These are phyloP conservation scores for Saccharomycodes ludwigii DNA, from an alignment of 805 yeast species.

Conservation along the genomic window DNA sequence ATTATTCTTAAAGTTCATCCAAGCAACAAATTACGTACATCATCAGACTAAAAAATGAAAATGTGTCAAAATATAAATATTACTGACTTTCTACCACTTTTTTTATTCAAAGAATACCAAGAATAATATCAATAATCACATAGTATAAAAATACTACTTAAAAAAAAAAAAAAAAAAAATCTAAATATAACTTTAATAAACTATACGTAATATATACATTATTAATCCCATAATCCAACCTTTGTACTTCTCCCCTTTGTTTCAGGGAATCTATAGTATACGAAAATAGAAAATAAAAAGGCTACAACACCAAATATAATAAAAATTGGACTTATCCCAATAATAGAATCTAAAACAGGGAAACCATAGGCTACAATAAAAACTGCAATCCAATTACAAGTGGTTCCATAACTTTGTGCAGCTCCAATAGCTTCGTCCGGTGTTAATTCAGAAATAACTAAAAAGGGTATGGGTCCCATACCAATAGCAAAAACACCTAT, in stretches of 20 bases:
- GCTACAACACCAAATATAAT: constrained; percentile 55
- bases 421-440: constrained; percentile 66
- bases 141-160: too few species aligned
- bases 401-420: constrained; percentile 89
- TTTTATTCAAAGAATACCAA: too few species aligned
- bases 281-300: constrained; percentile 34
- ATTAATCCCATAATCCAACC: constrained; percentile 3
- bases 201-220: too few species aligned
- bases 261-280: constrained; percentile 49
- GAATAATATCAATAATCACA: too few species aligned
- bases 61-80: too few species aligned
- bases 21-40: too few species aligned
- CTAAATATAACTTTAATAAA: too few species aligned
- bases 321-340: constrained; percentile 69
- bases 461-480: constrained; percentile 90
- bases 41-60: too few species aligned
- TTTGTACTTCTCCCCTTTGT: constrained; percentile 76
- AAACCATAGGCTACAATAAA: constrained; percentile 70
- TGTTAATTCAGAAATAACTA: constrained; percentile 79
- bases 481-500: constrained; percentile 86
- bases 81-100: too few species aligned
- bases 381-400: constrained; percentile 85
- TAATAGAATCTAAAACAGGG: constrained; percentile 50
- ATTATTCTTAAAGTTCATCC: too few species aligned
- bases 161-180: too few species aligned